Percentiles rank a stretch among this genome's conserved stretches.
Conservation (phyloP, 345 rosid genomes). For the Clarkia xantiana region DNA sequence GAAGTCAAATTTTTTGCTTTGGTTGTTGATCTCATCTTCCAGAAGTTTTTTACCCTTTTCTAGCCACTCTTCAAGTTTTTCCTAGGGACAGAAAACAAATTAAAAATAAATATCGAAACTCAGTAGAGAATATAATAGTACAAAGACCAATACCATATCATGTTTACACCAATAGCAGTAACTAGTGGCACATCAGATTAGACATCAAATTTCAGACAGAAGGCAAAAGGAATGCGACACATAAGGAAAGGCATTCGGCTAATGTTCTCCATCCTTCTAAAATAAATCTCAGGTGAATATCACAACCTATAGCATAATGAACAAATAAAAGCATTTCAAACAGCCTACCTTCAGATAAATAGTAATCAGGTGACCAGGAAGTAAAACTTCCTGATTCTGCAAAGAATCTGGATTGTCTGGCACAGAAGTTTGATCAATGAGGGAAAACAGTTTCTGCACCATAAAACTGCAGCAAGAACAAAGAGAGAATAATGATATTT, state of each 20-base stretch:
- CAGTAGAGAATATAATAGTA: not conserved
- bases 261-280: too few relatives aligned
- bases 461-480: constrained; percentile 48
- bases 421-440: constrained; percentile 79
- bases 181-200: too few relatives aligned
- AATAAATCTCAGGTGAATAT: too few relatives aligned
- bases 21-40: constrained; percentile 40
- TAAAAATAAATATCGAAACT: constrained; percentile 1
- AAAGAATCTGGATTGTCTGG: constrained; percentile 81
- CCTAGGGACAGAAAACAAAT: constrained; percentile 34
- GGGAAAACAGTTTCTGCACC: constrained; percentile 92
- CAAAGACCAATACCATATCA: too few relatives aligned
- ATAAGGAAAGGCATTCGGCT: too few relatives aligned
- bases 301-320: too few relatives aligned
- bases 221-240: not conserved
- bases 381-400: constrained; percentile 94
- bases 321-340: not conserved
- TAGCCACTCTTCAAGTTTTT: constrained; percentile 92
- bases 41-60: constrained; percentile 46
- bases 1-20: constrained; percentile 35
- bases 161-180: too few relatives aligned
- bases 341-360: constrained; percentile 68
- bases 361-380: constrained; percentile 85
- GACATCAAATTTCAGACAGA: not conserved
- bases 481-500: constrained; percentile 3